A percentile compares a stretch with the other conserved stretches of the same genome.
Evolutionary conservation across 1,139 yeast species (phyloP).

Genomic region (Citeromyces hawaiiensis): DNA sequence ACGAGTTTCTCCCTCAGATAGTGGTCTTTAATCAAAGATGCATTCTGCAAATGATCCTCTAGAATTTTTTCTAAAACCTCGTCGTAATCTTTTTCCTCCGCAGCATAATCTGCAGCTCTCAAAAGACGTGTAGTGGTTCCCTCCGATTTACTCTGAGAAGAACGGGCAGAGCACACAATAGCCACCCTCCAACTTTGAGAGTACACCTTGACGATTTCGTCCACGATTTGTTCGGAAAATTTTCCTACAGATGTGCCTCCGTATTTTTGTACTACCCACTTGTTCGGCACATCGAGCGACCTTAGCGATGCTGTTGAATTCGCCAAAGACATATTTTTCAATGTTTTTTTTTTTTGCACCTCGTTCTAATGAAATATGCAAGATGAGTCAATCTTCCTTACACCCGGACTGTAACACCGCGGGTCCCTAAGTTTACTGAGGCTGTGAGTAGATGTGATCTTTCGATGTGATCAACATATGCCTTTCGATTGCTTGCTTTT

Average conservation of each 20-base stretch:
- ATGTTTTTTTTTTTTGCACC: neutral
- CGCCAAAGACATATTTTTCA: constrained; percentile 5
- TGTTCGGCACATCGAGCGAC: constrained; percentile 7
- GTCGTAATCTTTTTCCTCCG: constrained; percentile 30
- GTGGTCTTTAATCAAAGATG: constrained; percentile 36
- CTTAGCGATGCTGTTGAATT: constrained; percentile 12
- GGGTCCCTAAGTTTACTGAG: too few relatives aligned
- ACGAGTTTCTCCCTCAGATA: constrained; percentile 35
- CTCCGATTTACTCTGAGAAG: constrained; percentile 80
- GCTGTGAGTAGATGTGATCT: too few relatives aligned
- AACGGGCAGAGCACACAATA: constrained; percentile 92
- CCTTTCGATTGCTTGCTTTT: too few relatives aligned
- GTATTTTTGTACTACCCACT: constrained; percentile 87
- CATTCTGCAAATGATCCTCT: constrained; percentile 68
- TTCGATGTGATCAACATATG: too few relatives aligned
- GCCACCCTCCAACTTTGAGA: constrained; percentile 60
- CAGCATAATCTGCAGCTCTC: constrained; percentile 62
- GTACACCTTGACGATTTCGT: constrained; percentile 65
- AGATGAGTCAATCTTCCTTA: neutral
- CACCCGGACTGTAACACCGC: too few relatives aligned
- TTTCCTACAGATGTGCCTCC: constrained; percentile 99
- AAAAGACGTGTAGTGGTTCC: constrained; percentile 87
- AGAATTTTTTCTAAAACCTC: constrained; percentile 47
- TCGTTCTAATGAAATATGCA: neutral
- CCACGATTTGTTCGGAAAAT: constrained; percentile 74